phyloP scores from a whole-genome alignment of 345 rosid species.

The Rhodomyrtus tomentosa region DNA sequence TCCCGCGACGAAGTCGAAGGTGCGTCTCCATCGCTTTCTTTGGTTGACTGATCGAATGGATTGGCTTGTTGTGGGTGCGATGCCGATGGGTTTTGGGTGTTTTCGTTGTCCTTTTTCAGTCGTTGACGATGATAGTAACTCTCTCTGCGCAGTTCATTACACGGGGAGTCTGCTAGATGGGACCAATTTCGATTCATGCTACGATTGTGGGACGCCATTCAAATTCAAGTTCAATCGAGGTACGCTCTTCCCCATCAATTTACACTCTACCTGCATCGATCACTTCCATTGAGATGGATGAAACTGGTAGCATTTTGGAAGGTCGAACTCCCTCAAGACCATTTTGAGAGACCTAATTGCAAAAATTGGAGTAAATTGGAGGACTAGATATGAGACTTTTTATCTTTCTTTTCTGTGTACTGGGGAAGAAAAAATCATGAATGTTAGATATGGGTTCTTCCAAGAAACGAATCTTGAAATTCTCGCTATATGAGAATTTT shows the following conservation, averaged over 20 bases:
- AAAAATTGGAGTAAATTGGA: too few relatives aligned
- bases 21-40: neutral
- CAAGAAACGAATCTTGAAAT: too few relatives aligned
- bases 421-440: too few relatives aligned
- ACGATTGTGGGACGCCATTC: slow-evolving; percentile 77
- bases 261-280: neutral
- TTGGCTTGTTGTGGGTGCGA: neutral
- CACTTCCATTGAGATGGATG: neutral
- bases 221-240: slow-evolving; percentile 94
- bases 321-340: too few relatives aligned
- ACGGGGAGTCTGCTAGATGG: slow-evolving; percentile 96
- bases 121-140: neutral
- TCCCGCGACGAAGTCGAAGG: slow-evolving; percentile 41
- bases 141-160: slow-evolving; percentile 23
- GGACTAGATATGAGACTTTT: too few relatives aligned
- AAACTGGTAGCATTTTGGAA: neutral
- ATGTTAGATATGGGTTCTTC: too few relatives aligned
- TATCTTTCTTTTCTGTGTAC: too few relatives aligned
- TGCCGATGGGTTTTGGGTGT: too few relatives aligned
- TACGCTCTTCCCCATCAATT: neutral
- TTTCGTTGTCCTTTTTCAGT: too few relatives aligned
- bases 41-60: neutral
- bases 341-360: too few relatives aligned
- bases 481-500: too few relatives aligned
- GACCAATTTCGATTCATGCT: slow-evolving; percentile 83